Conservation (phyloP, 2,329 filamentous ascomycete species). For the Neonectria neomacrospora region DNA sequence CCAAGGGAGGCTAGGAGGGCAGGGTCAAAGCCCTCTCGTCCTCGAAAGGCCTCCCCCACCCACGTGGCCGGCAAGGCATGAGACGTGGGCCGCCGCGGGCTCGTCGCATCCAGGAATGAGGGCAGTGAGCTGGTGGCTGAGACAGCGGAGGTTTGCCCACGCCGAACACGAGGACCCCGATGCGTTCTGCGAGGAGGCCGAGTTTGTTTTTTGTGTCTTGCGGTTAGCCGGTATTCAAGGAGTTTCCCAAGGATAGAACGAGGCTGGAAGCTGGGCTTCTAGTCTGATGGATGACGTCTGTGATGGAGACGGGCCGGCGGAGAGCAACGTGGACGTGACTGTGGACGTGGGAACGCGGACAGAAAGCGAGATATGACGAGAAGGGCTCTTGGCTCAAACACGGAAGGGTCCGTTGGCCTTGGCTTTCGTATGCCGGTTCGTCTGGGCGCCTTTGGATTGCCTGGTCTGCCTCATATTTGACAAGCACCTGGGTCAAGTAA, state of each 20-base stretch:
- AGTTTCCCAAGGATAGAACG: background rate
- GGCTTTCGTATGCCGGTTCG: background rate
- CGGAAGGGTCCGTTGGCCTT: background rate
- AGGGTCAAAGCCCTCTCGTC: background rate
- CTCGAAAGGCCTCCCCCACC: background rate
- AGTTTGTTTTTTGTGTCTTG: background rate
- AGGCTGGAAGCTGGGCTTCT: background rate
- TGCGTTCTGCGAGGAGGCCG: background rate
- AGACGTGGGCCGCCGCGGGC: constrained; percentile 7
- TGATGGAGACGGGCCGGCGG: background rate
- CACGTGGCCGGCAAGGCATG: constrained; percentile 19
- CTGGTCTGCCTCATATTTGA: constrained; percentile 9
- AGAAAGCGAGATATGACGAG: constrained; percentile 15
- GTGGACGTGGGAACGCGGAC: constrained; percentile 2
- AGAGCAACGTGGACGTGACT: constrained; percentile 8
- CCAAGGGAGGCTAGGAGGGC: background rate
- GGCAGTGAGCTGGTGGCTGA: constrained; percentile 10
- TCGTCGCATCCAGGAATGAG: constrained; percentile 10
- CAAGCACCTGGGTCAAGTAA: background rate
- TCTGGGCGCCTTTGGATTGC: constrained; percentile 3
- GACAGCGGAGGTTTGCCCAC: constrained; percentile 13
- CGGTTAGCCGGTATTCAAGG: background rate
- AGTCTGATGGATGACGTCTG: background rate
- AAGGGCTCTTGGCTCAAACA: background rate
- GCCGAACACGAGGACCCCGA: background rate